phyloP scores from a whole-genome alignment of 371 early-diverging fungal species.

The Capillidium heterosporum region DNA sequence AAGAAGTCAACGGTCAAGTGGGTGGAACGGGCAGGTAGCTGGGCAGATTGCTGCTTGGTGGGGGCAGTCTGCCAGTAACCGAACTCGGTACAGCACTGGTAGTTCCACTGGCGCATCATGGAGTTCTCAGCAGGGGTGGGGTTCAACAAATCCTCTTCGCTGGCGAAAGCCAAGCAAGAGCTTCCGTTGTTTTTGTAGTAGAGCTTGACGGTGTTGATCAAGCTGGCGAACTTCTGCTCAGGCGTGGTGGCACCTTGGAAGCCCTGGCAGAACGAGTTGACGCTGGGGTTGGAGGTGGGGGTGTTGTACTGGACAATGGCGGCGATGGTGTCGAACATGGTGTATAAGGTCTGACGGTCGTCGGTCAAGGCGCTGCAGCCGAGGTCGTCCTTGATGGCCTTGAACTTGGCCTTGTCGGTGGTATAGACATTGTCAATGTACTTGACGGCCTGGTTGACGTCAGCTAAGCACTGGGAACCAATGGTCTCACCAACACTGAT shows the following conservation, averaged over 20 bases:
- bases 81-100: slow-evolving; percentile 41
- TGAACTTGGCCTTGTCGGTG: not conserved
- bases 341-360: not conserved
- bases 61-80: slow-evolving; percentile 42
- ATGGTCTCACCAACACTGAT: not conserved
- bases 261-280: not conserved
- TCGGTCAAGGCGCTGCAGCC: not conserved
- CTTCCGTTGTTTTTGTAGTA: not conserved
- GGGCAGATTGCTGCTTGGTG: not conserved
- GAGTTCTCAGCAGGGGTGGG: not conserved
- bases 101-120: slow-evolving; percentile 2
- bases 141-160: not conserved
- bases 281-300: not conserved
- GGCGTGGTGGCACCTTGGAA: not conserved
- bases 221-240: not conserved
- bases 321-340: not conserved
- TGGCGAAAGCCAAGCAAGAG: not conserved
- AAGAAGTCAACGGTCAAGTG: not conserved
- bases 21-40: not conserved
- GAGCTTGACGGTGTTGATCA: not conserved
- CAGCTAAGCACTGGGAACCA: not conserved
- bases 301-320: slow-evolving; percentile 5
- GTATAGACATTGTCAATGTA: not conserved
- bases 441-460: not conserved
- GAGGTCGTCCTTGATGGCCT: not conserved